phyloP scores from a whole-genome alignment of 805 yeast species.

The Candida jianshihensis region DNA sequence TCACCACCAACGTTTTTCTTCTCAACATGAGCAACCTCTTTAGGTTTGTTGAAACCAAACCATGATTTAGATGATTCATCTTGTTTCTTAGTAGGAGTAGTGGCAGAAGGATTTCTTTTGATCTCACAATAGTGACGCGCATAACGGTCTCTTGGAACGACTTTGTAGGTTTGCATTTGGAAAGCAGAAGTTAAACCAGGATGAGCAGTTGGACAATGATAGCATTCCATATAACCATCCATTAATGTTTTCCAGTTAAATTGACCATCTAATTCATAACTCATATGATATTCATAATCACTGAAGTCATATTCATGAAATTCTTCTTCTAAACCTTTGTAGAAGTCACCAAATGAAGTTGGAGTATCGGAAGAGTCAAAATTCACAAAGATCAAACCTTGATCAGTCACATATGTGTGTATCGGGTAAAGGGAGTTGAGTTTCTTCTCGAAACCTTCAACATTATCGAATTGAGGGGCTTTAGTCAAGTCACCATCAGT shows the following conservation, averaged over 20 bases:
- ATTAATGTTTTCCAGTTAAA: slow-evolving; percentile 62
- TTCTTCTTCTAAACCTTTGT: slow-evolving; percentile 42
- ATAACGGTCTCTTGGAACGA: slow-evolving; percentile 50
- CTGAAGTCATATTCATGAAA: slow-evolving; percentile 51
- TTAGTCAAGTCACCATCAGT: slow-evolving; percentile 52
- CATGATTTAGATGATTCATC: slow-evolving; percentile 37
- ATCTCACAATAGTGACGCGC: slow-evolving; percentile 58
- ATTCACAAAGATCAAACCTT: slow-evolving; percentile 51
- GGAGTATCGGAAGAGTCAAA: slow-evolving; percentile 38
- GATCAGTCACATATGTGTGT: slow-evolving; percentile 45
- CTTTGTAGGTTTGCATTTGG: slow-evolving; percentile 59
- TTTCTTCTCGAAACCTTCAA: slow-evolving; percentile 49
- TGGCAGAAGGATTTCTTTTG: slow-evolving; percentile 27
- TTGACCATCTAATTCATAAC: slow-evolving; percentile 54
- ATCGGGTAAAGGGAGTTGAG: slow-evolving; percentile 50
- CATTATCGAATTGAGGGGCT: slow-evolving; percentile 56
- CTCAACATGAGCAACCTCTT: slow-evolving; percentile 18
- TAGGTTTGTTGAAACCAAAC: slow-evolving; percentile 42
- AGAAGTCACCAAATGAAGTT: slow-evolving; percentile 46
- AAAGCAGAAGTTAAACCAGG: slow-evolving; percentile 53
- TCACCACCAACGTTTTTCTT: slow-evolving; percentile 52
- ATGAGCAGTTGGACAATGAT: slow-evolving; percentile 64
- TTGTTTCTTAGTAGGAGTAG: slow-evolving; percentile 24
- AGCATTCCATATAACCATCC: slow-evolving; percentile 66
- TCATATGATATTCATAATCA: slow-evolving; percentile 59